Evolutionary conservation across 1,284 basidiomycete genomes (phyloP).

Genomic region (Tilletia horrida): DNA sequence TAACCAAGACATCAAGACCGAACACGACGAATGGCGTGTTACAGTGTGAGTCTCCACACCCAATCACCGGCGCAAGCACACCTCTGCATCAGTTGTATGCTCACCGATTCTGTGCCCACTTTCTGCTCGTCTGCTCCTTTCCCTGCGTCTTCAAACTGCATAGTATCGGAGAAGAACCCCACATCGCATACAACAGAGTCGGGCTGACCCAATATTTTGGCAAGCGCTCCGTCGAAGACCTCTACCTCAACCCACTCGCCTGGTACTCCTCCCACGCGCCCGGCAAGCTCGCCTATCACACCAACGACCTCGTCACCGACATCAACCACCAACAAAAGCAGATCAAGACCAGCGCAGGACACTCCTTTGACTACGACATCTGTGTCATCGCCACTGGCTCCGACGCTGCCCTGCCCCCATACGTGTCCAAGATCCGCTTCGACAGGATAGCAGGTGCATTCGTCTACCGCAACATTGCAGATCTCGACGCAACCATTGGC

Average conservation of each 20-base stretch:
- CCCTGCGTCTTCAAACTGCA: not conserved
- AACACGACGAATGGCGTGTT: slow-evolving; percentile 37
- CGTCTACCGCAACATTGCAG: slow-evolving; percentile 68
- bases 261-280: slow-evolving; percentile 62
- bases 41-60: slow-evolving; percentile 26
- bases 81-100: not conserved
- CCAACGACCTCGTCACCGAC: slow-evolving; percentile 57
- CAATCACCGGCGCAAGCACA: not conserved
- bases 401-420: slow-evolving; percentile 66
- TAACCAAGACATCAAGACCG: slow-evolving; percentile 34
- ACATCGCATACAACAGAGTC: slow-evolving; percentile 64
- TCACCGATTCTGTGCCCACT: not conserved
- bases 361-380: slow-evolving; percentile 63
- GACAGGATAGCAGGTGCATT: slow-evolving; percentile 63
- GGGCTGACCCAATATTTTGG: slow-evolving; percentile 67
- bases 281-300: slow-evolving; percentile 49
- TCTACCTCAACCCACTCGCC: slow-evolving; percentile 65
- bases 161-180: slow-evolving; percentile 64
- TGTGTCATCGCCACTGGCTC: slow-evolving; percentile 67
- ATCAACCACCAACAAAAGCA: slow-evolving; percentile 60
- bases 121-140: not conserved
- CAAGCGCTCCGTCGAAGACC: slow-evolving; percentile 65
- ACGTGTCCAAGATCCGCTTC: slow-evolving; percentile 59
- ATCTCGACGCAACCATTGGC: slow-evolving; percentile 42
- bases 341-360: slow-evolving; percentile 60